Base-by-base conservation (phyloP, 2,329 filamentous ascomycete genomes). In the Lasiodiplodia sp. region DNA sequence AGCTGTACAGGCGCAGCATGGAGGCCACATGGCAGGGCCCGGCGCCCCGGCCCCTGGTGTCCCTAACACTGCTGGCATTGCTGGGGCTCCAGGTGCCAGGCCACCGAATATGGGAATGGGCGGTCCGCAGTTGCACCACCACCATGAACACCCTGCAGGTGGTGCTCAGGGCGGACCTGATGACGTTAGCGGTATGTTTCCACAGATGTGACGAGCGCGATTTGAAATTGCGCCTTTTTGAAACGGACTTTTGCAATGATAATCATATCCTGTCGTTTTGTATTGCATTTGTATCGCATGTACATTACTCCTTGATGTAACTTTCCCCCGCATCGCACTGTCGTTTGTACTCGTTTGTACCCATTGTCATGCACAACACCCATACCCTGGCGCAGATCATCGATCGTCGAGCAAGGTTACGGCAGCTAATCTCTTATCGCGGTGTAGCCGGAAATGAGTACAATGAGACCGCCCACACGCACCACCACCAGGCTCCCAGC, bases 101-200 rank as follows among this genome's bases (percentile, higher is more conserved):
- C 86, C 91, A 81, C 87, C 89, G 73, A 87, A 87, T 72, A 86
- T 92, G 80, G 86, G 84, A 79, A 89, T 94, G 88, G 88, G 90
- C 74, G 84, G 84, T 67, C 82, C 85, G 68, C 87, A 88, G 78
- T 83, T 90, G 76, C 85, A 87, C 73, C 92, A 96, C 82, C 94
- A 94, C 81, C 89, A 93, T 78, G 86, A 87, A 71, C 90, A 92
- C 76, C 85, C 87, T 69, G 91, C 92, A 79, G 90, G 88, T 78
- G 85, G 60, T 47, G 60, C 86, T 75, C 78, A 77, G 79, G 87
- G 88, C 81, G 89, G 88, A 82, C 87, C 86, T 80, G 92, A 94
- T 78, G 93, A 90, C 80, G 87, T 96, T 88, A 94, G 94, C 90
- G 94, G 94, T 97, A 97, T 96, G 94, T 97, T 94, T 87, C 91